Percentiles rank a stretch among this genome's conserved stretches.
Evolutionary conservation across 306 rosid species (phyloP).

Genomic region (Ochetophila trinervis): DNA sequence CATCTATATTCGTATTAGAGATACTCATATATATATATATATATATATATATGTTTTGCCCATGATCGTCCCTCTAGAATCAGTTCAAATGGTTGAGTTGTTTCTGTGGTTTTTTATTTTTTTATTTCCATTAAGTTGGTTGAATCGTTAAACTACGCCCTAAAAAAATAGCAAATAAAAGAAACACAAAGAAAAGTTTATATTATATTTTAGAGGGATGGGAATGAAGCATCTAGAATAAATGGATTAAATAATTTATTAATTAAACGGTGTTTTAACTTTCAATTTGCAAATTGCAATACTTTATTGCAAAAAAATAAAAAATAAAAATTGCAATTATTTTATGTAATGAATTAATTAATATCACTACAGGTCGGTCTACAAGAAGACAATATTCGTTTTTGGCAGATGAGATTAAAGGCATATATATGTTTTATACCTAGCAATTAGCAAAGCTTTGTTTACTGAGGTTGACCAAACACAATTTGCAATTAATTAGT

Average conservation of each 20-base stretch:
- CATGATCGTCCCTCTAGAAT: slow-evolving; percentile 22
- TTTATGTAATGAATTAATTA: neutral
- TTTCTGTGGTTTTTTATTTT: no score
- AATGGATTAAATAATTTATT: no score
- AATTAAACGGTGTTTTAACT: no score
- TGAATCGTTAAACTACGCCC: neutral
- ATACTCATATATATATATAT: no score
- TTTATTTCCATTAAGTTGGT: neutral
- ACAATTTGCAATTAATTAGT: slow-evolving; percentile 8
- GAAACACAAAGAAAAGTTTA: neutral
- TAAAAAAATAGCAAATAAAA: neutral
- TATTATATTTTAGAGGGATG: no score
- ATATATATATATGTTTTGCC: neutral
- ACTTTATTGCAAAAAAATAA: no score
- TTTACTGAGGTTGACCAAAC: slow-evolving; percentile 22
- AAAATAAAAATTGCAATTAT: no score
- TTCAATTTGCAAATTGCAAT: no score
- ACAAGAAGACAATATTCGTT: neutral
- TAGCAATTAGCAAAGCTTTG: neutral
- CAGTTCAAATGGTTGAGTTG: neutral
- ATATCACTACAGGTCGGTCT: neutral
- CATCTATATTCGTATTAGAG: no score
- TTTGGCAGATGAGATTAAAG: neutral
- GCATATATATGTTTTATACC: no score
- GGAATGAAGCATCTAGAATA: no score